Conservation (phyloP, 345 rosid genomes). For the Salix viminalis region DNA sequence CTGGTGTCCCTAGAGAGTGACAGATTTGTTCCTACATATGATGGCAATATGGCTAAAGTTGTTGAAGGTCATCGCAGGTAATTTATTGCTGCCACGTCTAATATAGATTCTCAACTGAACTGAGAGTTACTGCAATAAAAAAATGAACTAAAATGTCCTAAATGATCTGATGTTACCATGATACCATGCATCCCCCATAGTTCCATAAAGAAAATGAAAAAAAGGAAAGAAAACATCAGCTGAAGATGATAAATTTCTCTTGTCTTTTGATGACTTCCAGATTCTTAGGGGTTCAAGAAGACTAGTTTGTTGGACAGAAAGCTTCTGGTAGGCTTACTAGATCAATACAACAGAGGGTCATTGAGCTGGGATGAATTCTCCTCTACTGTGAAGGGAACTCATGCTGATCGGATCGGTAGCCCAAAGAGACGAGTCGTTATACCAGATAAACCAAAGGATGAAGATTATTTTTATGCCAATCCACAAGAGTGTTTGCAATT, state of each 20-base stretch:
- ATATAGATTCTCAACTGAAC: not conserved
- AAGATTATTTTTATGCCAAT: slow-evolving; percentile 90
- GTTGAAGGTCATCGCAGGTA: slow-evolving; percentile 99
- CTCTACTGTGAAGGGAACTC: slow-evolving; percentile 57
- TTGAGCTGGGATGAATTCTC: slow-evolving; percentile 86
- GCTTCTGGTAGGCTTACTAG: slow-evolving; percentile 68
- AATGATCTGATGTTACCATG: not conserved
- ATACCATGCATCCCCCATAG: not conserved
- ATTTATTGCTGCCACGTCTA: not conserved
- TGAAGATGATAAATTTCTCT: not conserved
- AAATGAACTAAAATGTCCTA: not conserved
- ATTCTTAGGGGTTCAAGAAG: slow-evolving; percentile 87
- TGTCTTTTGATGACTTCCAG: slow-evolving; percentile 32
- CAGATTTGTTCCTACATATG: slow-evolving; percentile 83
- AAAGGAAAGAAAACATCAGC: not conserved
- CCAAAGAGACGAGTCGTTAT: slow-evolving; percentile 55
- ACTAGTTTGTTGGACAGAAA: slow-evolving; percentile 64
- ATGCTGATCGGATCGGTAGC: slow-evolving; percentile 66
- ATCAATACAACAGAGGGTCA: slow-evolving; percentile 53
- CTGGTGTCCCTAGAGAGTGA: slow-evolving; percentile 87
- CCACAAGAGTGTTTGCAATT: slow-evolving; percentile 87
- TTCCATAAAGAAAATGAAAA: not conserved
- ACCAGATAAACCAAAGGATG: slow-evolving; percentile 87
- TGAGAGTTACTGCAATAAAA: not conserved
- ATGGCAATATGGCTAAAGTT: slow-evolving; percentile 98